Evolutionary conservation across 441 rosid genomes (phyloP).

Genomic region (Adansonia gregorii): DNA sequence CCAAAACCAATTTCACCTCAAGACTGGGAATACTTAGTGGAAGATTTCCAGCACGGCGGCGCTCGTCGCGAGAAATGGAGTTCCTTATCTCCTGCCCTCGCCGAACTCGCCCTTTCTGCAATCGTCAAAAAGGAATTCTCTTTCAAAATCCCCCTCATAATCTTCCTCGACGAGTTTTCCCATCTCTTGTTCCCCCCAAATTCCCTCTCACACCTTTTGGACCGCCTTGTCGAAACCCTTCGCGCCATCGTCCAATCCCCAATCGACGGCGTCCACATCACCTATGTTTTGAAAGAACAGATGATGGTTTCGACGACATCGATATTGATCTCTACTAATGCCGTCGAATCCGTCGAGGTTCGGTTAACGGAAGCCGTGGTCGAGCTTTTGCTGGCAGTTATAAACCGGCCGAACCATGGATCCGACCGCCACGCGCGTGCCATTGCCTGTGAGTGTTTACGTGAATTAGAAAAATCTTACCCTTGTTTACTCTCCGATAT

Average conservation of each 20-base stretch:
- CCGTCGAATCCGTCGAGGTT: conserved; percentile 39
- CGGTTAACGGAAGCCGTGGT: conserved; percentile 58
- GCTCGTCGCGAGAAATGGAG: conserved; percentile 57
- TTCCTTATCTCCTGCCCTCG: conserved; percentile 34
- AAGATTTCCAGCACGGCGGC: conserved; percentile 72
- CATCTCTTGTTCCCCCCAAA: conserved; percentile 41
- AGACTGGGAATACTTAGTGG: conserved; percentile 82
- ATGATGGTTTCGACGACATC: conserved; percentile 73
- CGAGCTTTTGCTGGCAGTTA: conserved; percentile 63
- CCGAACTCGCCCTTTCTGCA: conserved; percentile 66
- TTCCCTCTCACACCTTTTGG: conserved; percentile 36
- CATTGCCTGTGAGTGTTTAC: conserved; percentile 83
- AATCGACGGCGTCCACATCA: conserved; percentile 47
- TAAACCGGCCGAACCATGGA: conserved; percentile 89
- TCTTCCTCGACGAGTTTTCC: conserved; percentile 77
- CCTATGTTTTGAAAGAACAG: conserved; percentile 72
- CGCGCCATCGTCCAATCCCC: conserved; percentile 74
- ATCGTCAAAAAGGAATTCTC: conserved; percentile 70
- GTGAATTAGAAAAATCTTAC: conserved; percentile 71
- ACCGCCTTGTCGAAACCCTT: conserved; percentile 67
- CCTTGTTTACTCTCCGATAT: conserved; percentile 79
- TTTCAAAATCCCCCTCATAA: conserved; percentile 65
- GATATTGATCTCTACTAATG: conserved; percentile 56
- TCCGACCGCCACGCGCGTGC: conserved; percentile 79
- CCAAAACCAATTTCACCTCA: conserved; percentile 56